Percentiles rank a stretch among this genome's conserved stretches.
phyloP scores from a whole-genome alignment of 2,329 filamentous ascomycete genomes.

The Fusarium subglutinans region DNA sequence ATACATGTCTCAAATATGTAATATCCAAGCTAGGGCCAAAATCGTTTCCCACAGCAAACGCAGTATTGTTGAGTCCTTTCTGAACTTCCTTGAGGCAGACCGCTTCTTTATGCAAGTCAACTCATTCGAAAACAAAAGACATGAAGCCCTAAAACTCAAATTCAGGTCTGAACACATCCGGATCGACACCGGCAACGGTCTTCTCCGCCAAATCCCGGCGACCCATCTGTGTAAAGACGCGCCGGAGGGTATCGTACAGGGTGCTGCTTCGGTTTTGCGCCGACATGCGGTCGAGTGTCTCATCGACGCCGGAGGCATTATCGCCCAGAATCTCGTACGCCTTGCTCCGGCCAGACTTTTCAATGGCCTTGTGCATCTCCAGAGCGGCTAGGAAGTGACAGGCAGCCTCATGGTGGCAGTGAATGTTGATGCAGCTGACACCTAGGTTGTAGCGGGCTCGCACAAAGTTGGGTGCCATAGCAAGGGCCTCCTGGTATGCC shows the following conservation, averaged over 20 bases:
- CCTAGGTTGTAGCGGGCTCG: constrained; percentile 96
- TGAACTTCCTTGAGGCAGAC: background rate
- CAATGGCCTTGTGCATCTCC: constrained; percentile 94
- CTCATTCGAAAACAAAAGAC: background rate
- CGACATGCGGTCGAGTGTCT: constrained; percentile 85
- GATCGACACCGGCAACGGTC: constrained; percentile 89
- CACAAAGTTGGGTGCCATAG: constrained; percentile 93
- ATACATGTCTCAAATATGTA: constrained; percentile 19
- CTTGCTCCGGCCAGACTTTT: constrained; percentile 83
- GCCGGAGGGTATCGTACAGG: constrained; percentile 89
- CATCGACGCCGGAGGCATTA: constrained; percentile 63
- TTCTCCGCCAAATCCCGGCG: constrained; percentile 86
- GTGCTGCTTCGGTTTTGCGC: constrained; percentile 97
- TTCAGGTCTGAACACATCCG: constrained; percentile 86
- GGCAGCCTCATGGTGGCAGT: constrained; percentile 91
- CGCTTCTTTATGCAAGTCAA: constrained; percentile 6
- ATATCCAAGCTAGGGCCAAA: constrained; percentile 8
- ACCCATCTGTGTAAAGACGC: constrained; percentile 98
- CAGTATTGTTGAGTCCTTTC: background rate
- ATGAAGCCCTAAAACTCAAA: constrained; percentile 75
- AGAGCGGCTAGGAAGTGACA: constrained; percentile 91
- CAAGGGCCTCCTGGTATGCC: constrained; percentile 92
- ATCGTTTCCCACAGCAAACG: constrained; percentile 1
- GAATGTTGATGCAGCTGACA: constrained; percentile 96
- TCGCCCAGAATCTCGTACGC: constrained; percentile 82